A percentile compares a stretch with the other conserved stretches of the same genome.
These are phyloP conservation scores for Plasmodium gaboni DNA, from an alignment of 169 alveolate genomes.

Conservation along the genomic window DNA sequence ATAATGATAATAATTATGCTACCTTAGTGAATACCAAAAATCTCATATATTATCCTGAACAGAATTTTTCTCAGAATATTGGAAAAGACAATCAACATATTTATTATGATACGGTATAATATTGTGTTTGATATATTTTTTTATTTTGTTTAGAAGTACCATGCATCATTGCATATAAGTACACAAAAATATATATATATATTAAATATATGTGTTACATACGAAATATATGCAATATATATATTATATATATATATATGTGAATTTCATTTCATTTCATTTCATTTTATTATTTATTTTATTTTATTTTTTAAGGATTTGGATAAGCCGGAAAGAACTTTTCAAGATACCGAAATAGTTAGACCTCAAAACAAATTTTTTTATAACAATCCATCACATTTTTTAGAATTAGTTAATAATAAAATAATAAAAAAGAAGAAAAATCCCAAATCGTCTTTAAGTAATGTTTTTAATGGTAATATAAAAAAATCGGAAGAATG, in stretches of 20 bases:
- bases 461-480: slow-evolving; percentile 9
- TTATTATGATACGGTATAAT: slow-evolving; percentile 45
- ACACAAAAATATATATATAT: not conserved
- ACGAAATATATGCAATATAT: not conserved
- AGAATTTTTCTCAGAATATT: slow-evolving; percentile 24
- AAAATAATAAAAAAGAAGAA: slow-evolving; percentile 27
- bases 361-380: slow-evolving; percentile 37
- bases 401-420: slow-evolving; percentile 40
- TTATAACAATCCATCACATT: slow-evolving; percentile 48
- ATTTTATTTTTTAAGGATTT: not conserved
- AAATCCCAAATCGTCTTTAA: not conserved
- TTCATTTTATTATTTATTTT: not conserved
- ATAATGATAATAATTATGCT: no score
- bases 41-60: slow-evolving; percentile 27
- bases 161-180: not conserved
- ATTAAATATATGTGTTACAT: not conserved
- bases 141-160: no score
- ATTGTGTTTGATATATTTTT: no score
- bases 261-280: not conserved
- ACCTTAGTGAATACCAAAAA: slow-evolving; percentile 2
- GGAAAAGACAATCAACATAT: slow-evolving; percentile 17
- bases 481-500: not conserved
- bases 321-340: not conserved
- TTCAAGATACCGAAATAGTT: slow-evolving; percentile 35
- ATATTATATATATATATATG: not conserved